Evolutionary conservation across 2,329 filamentous ascomycete genomes (phyloP).

Genomic region (Aspergillus pseudoviridinutans): DNA sequence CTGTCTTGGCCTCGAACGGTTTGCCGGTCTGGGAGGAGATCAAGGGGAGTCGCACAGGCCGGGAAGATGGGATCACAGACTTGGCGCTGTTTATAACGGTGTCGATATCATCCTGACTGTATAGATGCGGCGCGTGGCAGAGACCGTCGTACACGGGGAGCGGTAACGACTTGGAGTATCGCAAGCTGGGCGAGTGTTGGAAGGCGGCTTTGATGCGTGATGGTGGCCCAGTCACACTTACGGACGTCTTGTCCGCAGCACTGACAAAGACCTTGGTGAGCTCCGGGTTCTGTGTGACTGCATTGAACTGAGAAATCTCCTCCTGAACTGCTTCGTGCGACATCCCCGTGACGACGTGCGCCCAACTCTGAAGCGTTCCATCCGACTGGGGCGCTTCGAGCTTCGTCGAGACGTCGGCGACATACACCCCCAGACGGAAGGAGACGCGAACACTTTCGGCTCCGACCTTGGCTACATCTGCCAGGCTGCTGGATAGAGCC

Average conservation of each 20-base stretch:
- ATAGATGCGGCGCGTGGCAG: slow-evolving; percentile 43
- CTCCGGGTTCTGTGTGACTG: slow-evolving; percentile 7
- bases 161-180: slow-evolving; percentile 13
- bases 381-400: slow-evolving; percentile 35
- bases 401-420: slow-evolving; percentile 40
- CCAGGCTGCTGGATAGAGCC: slow-evolving; percentile 36
- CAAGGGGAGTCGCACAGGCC: slow-evolving; percentile 1
- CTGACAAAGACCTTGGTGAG: slow-evolving; percentile 19
- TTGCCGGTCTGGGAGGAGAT: slow-evolving; percentile 9
- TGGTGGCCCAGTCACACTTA: slow-evolving; percentile 23
- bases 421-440: slow-evolving; percentile 46
- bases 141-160: slow-evolving; percentile 21
- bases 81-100: background rate
- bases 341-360: slow-evolving; percentile 7
- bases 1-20: slow-evolving; percentile 6
- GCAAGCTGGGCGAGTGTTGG: slow-evolving; percentile 8
- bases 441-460: slow-evolving; percentile 42
- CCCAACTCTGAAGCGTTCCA: slow-evolving; percentile 9
- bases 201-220: slow-evolving; percentile 16
- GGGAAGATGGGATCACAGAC: slow-evolving; percentile 2
- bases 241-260: slow-evolving; percentile 13
- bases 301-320: slow-evolving; percentile 7
- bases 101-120: slow-evolving; percentile 23
- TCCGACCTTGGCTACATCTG: slow-evolving; percentile 40
- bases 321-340: slow-evolving; percentile 5